Conservation (phyloP, 225 moss, liverwort and hornwort species). For the Bryum argenteum region DNA sequence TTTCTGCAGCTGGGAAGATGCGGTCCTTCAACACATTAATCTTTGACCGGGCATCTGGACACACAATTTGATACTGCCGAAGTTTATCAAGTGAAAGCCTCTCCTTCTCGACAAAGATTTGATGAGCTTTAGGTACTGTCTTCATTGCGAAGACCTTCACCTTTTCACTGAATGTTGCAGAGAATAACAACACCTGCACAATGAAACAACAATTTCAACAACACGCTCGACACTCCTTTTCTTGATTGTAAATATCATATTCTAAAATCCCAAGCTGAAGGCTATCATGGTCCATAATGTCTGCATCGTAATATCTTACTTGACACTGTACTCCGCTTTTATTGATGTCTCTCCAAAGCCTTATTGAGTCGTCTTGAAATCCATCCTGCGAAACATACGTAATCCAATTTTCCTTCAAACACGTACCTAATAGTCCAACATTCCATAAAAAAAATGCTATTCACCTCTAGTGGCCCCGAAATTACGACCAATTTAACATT, state of each 20-base stretch:
- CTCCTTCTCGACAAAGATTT: constrained; percentile 70
- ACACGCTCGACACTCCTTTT: not conserved
- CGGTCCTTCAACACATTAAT: constrained; percentile 62
- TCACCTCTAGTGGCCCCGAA: not conserved
- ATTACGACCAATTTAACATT: not conserved
- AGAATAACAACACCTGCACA: constrained; percentile 67
- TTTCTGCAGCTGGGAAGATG: constrained; percentile 69
- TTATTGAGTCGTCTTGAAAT: constrained; percentile 14
- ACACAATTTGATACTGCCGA: constrained; percentile 66
- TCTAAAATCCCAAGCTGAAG: not conserved
- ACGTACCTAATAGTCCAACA: not conserved
- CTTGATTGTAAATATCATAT: not conserved
- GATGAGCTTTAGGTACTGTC: constrained; percentile 55
- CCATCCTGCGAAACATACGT: constrained; percentile 3
- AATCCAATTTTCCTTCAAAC: constrained; percentile 5
- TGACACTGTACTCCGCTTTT: constrained; percentile 43
- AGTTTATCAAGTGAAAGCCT: constrained; percentile 65
- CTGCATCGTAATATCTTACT: constrained; percentile 28
- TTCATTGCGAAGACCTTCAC: constrained; percentile 60
- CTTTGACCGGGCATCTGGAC: constrained; percentile 42
- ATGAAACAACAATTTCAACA: not conserved
- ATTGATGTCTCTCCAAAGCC: constrained; percentile 52
- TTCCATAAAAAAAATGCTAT: not conserved
- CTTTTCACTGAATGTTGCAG: constrained; percentile 67
- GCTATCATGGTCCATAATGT: not conserved